Evolutionary conservation across 768 basidiomycete species (phyloP).

Genomic region (Lanmaoa pseudosensibilis): DNA sequence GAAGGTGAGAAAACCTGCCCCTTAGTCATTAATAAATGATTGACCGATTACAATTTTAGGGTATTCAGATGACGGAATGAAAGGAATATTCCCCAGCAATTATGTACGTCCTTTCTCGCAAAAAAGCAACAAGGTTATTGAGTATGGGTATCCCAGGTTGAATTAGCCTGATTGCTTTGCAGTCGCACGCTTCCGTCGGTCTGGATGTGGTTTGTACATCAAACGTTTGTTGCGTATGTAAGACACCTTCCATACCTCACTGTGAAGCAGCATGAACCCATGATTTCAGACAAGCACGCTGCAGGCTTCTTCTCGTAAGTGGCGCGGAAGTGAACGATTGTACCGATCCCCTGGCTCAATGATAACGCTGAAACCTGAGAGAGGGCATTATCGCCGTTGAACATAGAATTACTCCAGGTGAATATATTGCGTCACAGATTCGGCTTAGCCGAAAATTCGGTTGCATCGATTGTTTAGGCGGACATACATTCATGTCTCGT

Average conservation of each 20-base stretch:
- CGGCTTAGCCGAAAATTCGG: constrained; percentile 14
- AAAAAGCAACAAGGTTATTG: constrained; percentile 22
- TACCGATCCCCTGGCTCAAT: constrained; percentile 21
- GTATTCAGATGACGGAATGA: constrained; percentile 55
- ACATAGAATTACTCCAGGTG: constrained; percentile 15
- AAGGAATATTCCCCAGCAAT: constrained; percentile 86
- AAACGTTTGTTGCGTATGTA: constrained; percentile 27
- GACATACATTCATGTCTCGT: constrained; percentile 1
- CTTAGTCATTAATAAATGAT: constrained; percentile 21
- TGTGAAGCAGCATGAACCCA: constrained; percentile 17
- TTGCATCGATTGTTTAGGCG: constrained; percentile 2
- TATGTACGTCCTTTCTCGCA: constrained; percentile 57
- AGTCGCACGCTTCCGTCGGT: constrained; percentile 4
- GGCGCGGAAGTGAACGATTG: constrained; percentile 31
- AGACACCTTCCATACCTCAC: constrained; percentile 20
- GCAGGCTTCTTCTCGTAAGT: constrained; percentile 30
- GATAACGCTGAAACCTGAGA: constrained; percentile 15
- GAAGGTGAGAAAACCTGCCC: constrained; percentile 55
- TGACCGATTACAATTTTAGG: constrained; percentile 45
- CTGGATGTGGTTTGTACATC: constrained; percentile 11
- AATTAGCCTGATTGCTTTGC: constrained; percentile 38
- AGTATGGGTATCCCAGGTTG: constrained; percentile 43
- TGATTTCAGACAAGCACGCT: constrained; percentile 20
- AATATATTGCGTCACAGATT: constrained; percentile 29
- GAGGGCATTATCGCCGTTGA: constrained; percentile 14